Evolutionary conservation across 2,329 filamentous ascomycete genomes (phyloP).

Genomic region (Penicillium sp.): DNA sequence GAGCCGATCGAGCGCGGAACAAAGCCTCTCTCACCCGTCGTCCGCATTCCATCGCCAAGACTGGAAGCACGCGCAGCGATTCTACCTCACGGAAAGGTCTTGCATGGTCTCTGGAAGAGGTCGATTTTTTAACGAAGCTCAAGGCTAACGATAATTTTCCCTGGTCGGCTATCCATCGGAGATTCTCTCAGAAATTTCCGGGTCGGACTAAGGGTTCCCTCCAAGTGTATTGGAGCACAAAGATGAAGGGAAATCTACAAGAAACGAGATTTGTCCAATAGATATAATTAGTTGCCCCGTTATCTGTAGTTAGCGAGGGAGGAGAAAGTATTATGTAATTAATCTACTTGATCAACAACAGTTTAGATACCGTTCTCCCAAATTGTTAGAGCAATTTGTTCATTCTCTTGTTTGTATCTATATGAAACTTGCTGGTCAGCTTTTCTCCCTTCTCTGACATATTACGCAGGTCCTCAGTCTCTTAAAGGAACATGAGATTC

Average conservation of each 20-base stretch:
- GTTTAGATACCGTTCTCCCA: neutral
- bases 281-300: neutral
- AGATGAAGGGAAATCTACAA: neutral
- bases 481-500: neutral
- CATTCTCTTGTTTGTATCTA: too few species aligned
- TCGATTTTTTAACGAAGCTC: neutral
- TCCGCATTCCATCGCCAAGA: neutral
- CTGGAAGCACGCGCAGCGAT: neutral
- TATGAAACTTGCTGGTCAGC: too few species aligned
- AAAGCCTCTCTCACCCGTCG: neutral
- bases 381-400: too few species aligned
- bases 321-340: neutral
- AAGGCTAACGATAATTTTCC: neutral
- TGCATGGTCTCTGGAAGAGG: neutral
- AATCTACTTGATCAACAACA: neutral
- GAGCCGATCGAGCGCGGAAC: neutral
- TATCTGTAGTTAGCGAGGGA: neutral
- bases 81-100: neutral
- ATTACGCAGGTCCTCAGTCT: neutral
- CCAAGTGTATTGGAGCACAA: conserved; percentile 4
- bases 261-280: neutral
- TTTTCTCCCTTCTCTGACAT: too few species aligned
- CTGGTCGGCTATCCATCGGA: neutral
- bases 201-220: conserved; percentile 1
- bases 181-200: neutral